Percentiles rank a stretch among this genome's conserved stretches.
phyloP scores from a whole-genome alignment of 768 basidiomycete species.

The Cystobasidium ongulense region DNA sequence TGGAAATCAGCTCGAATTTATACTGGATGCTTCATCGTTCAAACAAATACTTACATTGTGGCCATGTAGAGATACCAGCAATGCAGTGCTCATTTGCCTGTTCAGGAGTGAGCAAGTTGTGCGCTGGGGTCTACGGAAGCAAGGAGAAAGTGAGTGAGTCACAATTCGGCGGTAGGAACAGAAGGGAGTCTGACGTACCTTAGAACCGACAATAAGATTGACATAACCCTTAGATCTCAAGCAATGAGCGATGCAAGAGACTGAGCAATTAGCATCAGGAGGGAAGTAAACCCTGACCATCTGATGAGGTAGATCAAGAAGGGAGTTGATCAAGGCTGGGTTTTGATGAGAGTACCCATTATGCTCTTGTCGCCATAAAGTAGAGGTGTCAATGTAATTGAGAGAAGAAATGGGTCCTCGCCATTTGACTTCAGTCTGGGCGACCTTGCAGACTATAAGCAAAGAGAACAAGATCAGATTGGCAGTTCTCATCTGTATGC shows the following conservation, averaged over 20 bases:
- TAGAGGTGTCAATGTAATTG: conserved; percentile 81
- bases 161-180: background rate
- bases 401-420: conserved; percentile 61
- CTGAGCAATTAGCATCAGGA: conserved; percentile 80
- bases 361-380: conserved; percentile 61
- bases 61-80: conserved; percentile 80
- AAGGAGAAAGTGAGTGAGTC: background rate
- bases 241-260: conserved; percentile 76
- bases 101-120: conserved; percentile 67
- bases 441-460: conserved; percentile 64
- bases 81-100: conserved; percentile 77
- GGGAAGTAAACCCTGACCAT: conserved; percentile 58
- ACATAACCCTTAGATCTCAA: conserved; percentile 74
- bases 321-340: conserved; percentile 61
- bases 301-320: conserved; percentile 67
- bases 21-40: conserved; percentile 44
- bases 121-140: background rate
- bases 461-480: background rate
- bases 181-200: conserved; percentile 46
- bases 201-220: conserved; percentile 81
- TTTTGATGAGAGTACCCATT: conserved; percentile 80
- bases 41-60: conserved; percentile 51
- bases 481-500: too few relatives aligned
- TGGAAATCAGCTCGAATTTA: background rate
- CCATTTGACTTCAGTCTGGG: conserved; percentile 53